Evolutionary conservation across 768 basidiomycete genomes (phyloP).

Genomic region (Lactarius hatsudake): DNA sequence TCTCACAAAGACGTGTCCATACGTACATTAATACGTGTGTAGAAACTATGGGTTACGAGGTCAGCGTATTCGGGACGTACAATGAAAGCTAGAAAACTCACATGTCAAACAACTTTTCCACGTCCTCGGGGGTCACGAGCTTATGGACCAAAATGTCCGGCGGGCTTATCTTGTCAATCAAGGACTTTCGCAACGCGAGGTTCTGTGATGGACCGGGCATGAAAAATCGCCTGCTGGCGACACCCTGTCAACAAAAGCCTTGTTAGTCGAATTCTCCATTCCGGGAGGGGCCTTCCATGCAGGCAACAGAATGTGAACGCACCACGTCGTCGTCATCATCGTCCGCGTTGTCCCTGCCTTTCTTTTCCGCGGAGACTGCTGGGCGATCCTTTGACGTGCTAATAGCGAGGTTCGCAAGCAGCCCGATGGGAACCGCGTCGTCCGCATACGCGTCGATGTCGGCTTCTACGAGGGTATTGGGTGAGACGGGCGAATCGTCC

Average conservation of each 20-base stretch:
- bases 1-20: not conserved
- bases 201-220: slow-evolving; percentile 77
- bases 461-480: slow-evolving; percentile 31
- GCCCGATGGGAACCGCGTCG: slow-evolving; percentile 67
- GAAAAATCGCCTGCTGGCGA: slow-evolving; percentile 79
- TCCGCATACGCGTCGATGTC: slow-evolving; percentile 44
- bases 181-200: slow-evolving; percentile 60
- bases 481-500: slow-evolving; percentile 28
- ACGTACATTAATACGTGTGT: slow-evolving; percentile 60
- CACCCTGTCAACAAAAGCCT: slow-evolving; percentile 47
- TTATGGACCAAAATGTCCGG: slow-evolving; percentile 83
- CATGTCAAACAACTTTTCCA: slow-evolving; percentile 83
- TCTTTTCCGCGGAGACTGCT: slow-evolving; percentile 18
- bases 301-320: not conserved
- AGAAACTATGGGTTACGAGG: slow-evolving; percentile 51
- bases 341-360: slow-evolving; percentile 28
- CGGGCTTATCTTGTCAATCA: slow-evolving; percentile 76
- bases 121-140: slow-evolving; percentile 72
- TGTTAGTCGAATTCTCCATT: not conserved
- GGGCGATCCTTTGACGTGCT: slow-evolving; percentile 49
- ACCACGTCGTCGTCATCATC: slow-evolving; percentile 32
- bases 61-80: not conserved
- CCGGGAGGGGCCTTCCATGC: slow-evolving; percentile 29
- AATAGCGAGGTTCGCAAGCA: slow-evolving; percentile 70
- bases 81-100: slow-evolving; percentile 38